Percentiles rank a stretch among this genome's conserved stretches.
Conservation (phyloP, 148 eudicot species). For the Agrostemma githago region DNA sequence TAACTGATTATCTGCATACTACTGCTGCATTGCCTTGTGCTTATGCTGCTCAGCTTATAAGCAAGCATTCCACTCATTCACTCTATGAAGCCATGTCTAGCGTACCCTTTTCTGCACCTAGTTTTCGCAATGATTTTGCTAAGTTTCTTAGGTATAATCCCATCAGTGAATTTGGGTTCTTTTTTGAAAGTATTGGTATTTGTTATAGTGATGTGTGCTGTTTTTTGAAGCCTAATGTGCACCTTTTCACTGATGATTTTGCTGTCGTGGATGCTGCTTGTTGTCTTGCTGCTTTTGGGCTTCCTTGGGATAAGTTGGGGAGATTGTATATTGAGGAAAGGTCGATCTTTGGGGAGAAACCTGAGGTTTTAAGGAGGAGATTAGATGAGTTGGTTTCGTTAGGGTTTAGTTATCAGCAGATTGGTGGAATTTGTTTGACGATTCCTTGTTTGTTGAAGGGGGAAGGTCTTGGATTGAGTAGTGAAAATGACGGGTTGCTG, state of each 20-base stretch:
- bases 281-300: constrained; percentile 50
- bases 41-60: constrained; percentile 55
- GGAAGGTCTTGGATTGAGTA: constrained; percentile 19
- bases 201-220: constrained; percentile 30
- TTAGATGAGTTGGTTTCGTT: constrained; percentile 34
- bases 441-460: constrained; percentile 50
- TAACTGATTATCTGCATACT: constrained; percentile 64
- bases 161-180: constrained; percentile 63
- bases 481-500: constrained; percentile 36
- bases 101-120: constrained; percentile 30
- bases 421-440: constrained; percentile 56
- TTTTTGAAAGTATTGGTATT: constrained; percentile 79
- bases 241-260: constrained; percentile 49
- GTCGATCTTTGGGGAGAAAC: constrained; percentile 40
- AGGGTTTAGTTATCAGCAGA: constrained; percentile 41
- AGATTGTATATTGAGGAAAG: constrained; percentile 39
- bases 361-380: constrained; percentile 29
- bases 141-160: constrained; percentile 69
- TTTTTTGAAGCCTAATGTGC: constrained; percentile 35
- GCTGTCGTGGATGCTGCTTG: constrained; percentile 48
- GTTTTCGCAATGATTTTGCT: constrained; percentile 33
- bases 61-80: constrained; percentile 35
- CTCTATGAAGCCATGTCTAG: constrained; percentile 37
- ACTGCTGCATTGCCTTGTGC: constrained; percentile 50
- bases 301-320: constrained; percentile 78